phyloP scores from a whole-genome alignment of 2,329 filamentous ascomycete species.

The Aspergillus aculeatinus region DNA sequence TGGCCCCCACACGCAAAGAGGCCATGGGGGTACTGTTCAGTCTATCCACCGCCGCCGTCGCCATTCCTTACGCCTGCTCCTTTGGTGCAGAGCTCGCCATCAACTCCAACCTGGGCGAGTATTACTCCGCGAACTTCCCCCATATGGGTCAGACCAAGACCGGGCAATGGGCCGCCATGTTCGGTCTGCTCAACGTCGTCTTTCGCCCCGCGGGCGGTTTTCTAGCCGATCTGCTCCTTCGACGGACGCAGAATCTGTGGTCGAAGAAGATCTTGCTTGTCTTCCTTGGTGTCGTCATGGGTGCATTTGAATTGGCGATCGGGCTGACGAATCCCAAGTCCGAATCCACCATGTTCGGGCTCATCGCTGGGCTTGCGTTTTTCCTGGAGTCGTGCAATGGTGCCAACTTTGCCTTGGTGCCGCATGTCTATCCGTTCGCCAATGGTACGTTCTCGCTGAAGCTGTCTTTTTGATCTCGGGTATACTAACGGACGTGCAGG shows the following conservation, averaged over 20 bases:
- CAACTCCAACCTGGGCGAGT: conserved; percentile 60
- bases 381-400: conserved; percentile 86
- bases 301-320: conserved; percentile 62
- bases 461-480: background rate
- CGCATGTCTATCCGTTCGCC: conserved; percentile 78
- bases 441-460: conserved; percentile 58
- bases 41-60: conserved; percentile 54
- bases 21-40: conserved; percentile 62
- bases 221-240: conserved; percentile 57
- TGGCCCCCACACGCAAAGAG: conserved; percentile 63
- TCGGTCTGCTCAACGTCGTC: conserved; percentile 53
- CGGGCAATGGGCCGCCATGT: conserved; percentile 58
- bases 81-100: conserved; percentile 62
- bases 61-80: conserved; percentile 58
- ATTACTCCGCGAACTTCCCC: conserved; percentile 59
- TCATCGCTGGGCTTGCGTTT: conserved; percentile 73
- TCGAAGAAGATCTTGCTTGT: conserved; percentile 64
- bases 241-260: conserved; percentile 54
- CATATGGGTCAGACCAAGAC: conserved; percentile 54
- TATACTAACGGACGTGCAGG: conserved; percentile 29
- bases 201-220: conserved; percentile 51
- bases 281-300: conserved; percentile 55
- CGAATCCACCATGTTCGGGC: conserved; percentile 68
- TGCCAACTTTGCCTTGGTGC: conserved; percentile 80
- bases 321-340: conserved; percentile 63